Base-by-base conservation (phyloP, 176 grass and related monocot genomes). In the Neostapfia colusana region DNA sequence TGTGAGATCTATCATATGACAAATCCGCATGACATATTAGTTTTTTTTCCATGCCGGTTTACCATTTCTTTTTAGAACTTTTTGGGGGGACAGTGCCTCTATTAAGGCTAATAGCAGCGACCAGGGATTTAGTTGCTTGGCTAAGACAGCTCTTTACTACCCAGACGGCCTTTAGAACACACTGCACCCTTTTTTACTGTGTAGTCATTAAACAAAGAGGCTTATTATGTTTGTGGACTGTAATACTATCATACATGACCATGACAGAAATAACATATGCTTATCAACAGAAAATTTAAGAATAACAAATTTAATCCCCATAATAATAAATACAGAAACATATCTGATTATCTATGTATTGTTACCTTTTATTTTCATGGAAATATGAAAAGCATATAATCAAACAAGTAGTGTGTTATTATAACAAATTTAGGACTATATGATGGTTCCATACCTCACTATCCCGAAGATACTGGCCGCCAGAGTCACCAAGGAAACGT, bases 401-500 rank as follows among this genome's bases (percentile, higher is more conserved):
- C n/a, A 11, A 63, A 39, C 27, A 55, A 76, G 61, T 38, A 59
- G 46, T 15, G 61, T 75, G 48, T 31, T 61, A 53, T 39, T 79
- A 18, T 26, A 24, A 57, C 10, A 15, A 64, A 54, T 1, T 51
- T 21, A 28, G 28, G 15, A 72, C 27, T 65, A 41, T 45, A 65
- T 31, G 12, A 43, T 57, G 49, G 21, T 81, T 51, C 13, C 28
- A 74, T 81, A 89, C 91, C 95, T 98, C 95, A 63, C 76, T 76
- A 56, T 94, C 90, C 78, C 95, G 78, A 72, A 98, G 82, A 88
- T 98, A 94, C 26, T 94, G 73, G 9, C 91, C 91, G 56, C 91
- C 87, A 86, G 87, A 84, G 58, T 98, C 92, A 62, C 91, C 84
- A 56, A 94, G 95, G 72, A 92, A 98, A 65, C 91, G 91, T 74